phyloP scores from a whole-genome alignment of 805 yeast species.

The Yamadazyma akitaensis region DNA sequence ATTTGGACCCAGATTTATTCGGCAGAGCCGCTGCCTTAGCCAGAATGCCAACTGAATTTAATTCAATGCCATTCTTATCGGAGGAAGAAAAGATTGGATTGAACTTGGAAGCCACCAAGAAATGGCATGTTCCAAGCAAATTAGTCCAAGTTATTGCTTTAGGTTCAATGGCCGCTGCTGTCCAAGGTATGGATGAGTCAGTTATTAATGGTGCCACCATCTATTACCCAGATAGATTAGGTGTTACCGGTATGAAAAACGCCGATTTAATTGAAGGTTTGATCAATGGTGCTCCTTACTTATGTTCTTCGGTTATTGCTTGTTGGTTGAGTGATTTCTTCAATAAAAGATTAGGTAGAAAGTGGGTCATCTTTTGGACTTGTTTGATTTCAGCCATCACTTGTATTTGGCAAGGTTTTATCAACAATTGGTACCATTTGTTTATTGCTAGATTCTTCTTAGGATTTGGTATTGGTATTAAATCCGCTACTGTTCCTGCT shows the following conservation, averaged over 20 bases:
- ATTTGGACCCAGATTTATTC: slow-evolving; percentile 55
- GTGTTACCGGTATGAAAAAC: slow-evolving; percentile 38
- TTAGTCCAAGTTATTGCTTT: slow-evolving; percentile 53
- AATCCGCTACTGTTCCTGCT: slow-evolving; percentile 66
- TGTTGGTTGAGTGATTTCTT: slow-evolving; percentile 59
- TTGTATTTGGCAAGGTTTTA: slow-evolving; percentile 67
- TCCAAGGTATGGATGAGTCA: slow-evolving; percentile 75
- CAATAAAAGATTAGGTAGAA: slow-evolving; percentile 54
- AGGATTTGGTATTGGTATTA: slow-evolving; percentile 66
- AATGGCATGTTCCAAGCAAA: slow-evolving; percentile 46
- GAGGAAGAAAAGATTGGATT: slow-evolving; percentile 47
- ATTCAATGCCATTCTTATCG: slow-evolving; percentile 49
- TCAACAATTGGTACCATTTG: slow-evolving; percentile 58
- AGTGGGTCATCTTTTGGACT: slow-evolving; percentile 58
- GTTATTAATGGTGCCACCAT: slow-evolving; percentile 66
- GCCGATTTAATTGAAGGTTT: slow-evolving; percentile 60
- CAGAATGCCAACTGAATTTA: slow-evolving; percentile 53
- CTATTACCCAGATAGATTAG: slow-evolving; percentile 54
- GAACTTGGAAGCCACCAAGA: slow-evolving; percentile 43
- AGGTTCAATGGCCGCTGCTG: slow-evolving; percentile 67
- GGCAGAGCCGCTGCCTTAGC: slow-evolving; percentile 61
- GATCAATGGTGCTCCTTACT: slow-evolving; percentile 63
- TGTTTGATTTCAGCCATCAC: slow-evolving; percentile 57
- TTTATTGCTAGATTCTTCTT: slow-evolving; percentile 56
- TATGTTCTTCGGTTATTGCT: slow-evolving; percentile 53